Evolutionary conservation across 495 filamentous ascomycete genomes (phyloP), one percentile per base, ranked within the genome.

Genomic region (Melanomma pulvis-pyrius): DNA sequence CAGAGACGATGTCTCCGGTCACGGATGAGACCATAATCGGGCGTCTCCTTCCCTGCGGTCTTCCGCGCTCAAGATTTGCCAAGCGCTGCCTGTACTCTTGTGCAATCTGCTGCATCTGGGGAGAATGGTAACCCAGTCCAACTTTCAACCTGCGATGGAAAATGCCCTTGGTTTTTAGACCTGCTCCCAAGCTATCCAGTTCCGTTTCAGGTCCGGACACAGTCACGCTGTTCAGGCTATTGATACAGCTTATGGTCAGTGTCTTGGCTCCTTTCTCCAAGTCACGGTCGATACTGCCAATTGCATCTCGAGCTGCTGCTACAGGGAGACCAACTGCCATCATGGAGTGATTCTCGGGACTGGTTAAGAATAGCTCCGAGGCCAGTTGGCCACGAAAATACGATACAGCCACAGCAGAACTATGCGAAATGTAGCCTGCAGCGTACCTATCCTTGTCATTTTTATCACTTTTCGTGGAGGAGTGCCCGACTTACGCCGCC

Each of bases 61-160:
- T 25, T 6, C 32, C 36, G 9, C 4, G 13, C 54, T 39, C 5
- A 3, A 58, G 26, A 1, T 2, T 41, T 3, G 7, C 30, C 54
- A 46, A 44, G 1, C n/a, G 11, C 5, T 55, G 4, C 3, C 30
- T 24, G 32, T 55, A 55, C 7, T 55, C 28, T 5, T 5, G 1
- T 11, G 56, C 9, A 48, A 44, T 9, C 12, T 2, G 13, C 26
- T 34, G 25, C 75, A 79, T 79, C 39, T 73, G 67, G 19, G 66
- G 68, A 13, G 77, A 79, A 64, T 77, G 76, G 57, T 75, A 77
- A 0, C 74, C 76, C n/a, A 63, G 68, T 0, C 69, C 65, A 9
- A 73, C 69, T 13, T 65, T 52, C 3, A 78, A 59, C 26, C 55
- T 70, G 21, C 73, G 26, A 22, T 44, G 56, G 47, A 77, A 73